Evolutionary conservation across 768 basidiomycete genomes (phyloP), one percentile per base, ranked within the genome.

Genomic region (Lentinus brumalis): DNA sequence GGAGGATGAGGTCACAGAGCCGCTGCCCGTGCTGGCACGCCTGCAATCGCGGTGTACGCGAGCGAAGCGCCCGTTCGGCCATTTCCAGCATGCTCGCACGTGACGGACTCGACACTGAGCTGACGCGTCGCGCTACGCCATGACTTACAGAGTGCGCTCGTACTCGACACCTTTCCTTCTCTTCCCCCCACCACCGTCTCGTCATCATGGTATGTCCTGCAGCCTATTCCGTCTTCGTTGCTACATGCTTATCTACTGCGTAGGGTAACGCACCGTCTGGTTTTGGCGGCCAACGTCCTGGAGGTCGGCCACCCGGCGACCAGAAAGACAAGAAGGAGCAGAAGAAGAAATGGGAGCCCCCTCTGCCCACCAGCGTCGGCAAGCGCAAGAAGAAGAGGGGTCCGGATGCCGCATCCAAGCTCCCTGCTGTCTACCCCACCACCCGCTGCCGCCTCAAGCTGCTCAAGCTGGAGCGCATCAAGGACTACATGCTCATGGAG

Each of bases 271-370:
- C 87, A 71, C 81, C 88, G 55, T 93, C 91, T 51, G 89, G 83
- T 57, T 71, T 83, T 52, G 76, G 77, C 8, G 75, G 70, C 9
- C 66, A 62, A 11, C 21, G 61, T 15, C 70, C 72, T n/a, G 68
- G 67, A 42, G 70, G 70, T 39, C 63, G 63, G 64, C 60, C 49
- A 63, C 52, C 61, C 11, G 70, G 82, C 79, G 74, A 79, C 81
- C 75, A 60, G 62, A 74, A 82, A 53, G 83, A 77, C 78, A 75
- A 79, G 66, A 76, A 79, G 47, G 80, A 86, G 12, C 79, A 83
- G 72, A 85, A 88, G 77, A 97, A 98, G 86, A 96, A 96, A 79
- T 98, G 96, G 95, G 96, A 98, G 74, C 95, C 96, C 8, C 96
- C 96, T 69, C 85, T 97, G 60, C 96, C 96, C 14, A 97, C 96